These are phyloP conservation scores for Aspergillus felis DNA, from an alignment of 2,329 filamentous ascomycete genomes.

Conservation along the genomic window DNA sequence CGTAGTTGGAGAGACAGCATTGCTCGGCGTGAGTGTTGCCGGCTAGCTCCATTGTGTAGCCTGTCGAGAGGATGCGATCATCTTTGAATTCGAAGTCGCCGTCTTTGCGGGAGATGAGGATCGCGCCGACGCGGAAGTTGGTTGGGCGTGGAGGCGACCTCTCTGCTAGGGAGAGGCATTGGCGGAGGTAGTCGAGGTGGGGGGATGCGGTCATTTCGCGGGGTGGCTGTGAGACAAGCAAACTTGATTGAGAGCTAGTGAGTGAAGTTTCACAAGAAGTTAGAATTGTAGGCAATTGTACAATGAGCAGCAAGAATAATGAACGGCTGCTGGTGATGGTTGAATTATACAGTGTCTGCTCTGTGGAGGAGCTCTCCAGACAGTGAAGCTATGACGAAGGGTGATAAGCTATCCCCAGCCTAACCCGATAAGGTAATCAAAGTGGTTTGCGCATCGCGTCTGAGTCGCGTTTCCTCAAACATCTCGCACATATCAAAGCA, in stretches of 20 bases:
- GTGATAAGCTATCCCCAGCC: neutral
- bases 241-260: neutral
- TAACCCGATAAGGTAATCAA: conserved; percentile 23
- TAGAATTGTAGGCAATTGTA: neutral
- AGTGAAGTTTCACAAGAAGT: conserved; percentile 6
- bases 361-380: conserved; percentile 11
- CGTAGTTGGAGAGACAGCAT: conserved; percentile 73
- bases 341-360: conserved; percentile 3
- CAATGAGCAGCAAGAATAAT: neutral
- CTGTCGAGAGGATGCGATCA: conserved; percentile 65
- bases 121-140: conserved; percentile 91
- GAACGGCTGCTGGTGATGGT: conserved; percentile 1
- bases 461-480: conserved; percentile 16
- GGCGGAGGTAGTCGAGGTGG: conserved; percentile 56
- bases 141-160: conserved; percentile 81
- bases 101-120: conserved; percentile 57
- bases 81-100: conserved; percentile 21
- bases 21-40: conserved; percentile 98
- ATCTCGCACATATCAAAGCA: conserved; percentile 27
- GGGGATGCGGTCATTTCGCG: conserved; percentile 22
- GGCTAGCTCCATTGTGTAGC: conserved; percentile 83
- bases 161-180: conserved; percentile 71
- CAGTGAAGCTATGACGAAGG: neutral
- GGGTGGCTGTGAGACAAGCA: neutral
- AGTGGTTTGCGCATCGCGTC: conserved; percentile 22